These are phyloP conservation scores for Cucurbita argyrosperma DNA, from an alignment of 306 rosid species.

Conservation along the genomic window DNA sequence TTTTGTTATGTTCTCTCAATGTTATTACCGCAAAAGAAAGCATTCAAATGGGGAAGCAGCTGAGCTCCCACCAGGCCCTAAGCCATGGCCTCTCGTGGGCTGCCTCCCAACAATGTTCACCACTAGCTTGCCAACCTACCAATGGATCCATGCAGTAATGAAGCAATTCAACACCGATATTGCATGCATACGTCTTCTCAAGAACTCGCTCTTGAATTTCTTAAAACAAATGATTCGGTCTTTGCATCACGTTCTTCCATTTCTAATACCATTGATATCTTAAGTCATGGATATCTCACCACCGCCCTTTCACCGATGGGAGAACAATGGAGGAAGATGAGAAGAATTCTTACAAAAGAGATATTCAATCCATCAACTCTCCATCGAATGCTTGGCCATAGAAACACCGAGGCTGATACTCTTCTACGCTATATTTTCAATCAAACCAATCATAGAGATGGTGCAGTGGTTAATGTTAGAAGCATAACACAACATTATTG, in stretches of 20 bases:
- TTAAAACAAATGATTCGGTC: background rate
- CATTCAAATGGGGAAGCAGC: background rate
- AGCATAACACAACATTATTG: constrained; percentile 11
- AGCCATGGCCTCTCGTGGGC: background rate
- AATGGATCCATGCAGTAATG: background rate
- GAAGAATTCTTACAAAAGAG: background rate
- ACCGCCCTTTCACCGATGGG: background rate
- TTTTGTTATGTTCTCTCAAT: background rate
- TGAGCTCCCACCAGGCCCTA: background rate
- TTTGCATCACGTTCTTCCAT: background rate
- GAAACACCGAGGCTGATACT: background rate
- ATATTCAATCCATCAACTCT: background rate
- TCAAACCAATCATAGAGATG: too few species aligned
- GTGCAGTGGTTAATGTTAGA: constrained; percentile 16
- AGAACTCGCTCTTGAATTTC: background rate
- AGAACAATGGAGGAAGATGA: background rate
- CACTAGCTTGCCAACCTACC: background rate
- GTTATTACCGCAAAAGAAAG: background rate
- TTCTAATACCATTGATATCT: background rate
- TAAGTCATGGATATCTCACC: background rate
- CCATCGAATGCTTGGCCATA: background rate
- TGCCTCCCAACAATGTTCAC: background rate
- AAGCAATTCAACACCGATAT: background rate
- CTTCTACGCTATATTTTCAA: background rate
- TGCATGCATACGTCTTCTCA: background rate